Conservation (phyloP, 2,329 filamentous ascomycete species). For the Alternaria dauci region DNA sequence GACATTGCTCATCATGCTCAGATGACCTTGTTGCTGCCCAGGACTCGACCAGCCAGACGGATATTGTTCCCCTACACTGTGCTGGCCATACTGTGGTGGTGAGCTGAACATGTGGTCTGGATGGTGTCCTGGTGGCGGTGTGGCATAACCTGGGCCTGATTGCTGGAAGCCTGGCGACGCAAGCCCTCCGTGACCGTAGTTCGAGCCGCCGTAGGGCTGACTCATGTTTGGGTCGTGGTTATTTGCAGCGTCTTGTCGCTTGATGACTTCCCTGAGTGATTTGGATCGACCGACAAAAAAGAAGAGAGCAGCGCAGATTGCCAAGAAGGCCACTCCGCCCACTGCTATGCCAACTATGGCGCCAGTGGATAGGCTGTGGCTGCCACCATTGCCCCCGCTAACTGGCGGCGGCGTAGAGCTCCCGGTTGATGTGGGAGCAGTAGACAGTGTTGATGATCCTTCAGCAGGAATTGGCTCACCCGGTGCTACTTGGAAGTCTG, state of each 20-base stretch:
- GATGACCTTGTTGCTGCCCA: conserved; percentile 25
- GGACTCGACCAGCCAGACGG: conserved; percentile 34
- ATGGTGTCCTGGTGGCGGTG: conserved; percentile 18
- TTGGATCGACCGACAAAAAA: conserved; percentile 68
- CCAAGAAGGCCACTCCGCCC: conserved; percentile 68
- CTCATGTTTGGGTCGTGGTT: conserved; percentile 6
- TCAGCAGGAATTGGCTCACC: conserved; percentile 53
- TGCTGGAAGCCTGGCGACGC: conserved; percentile 11
- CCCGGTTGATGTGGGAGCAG: conserved; percentile 17
- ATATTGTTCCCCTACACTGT: conserved; percentile 34
- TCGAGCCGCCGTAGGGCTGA: conserved; percentile 6
- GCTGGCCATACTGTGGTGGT: conserved; percentile 36
- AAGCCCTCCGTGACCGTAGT: conserved; percentile 17
- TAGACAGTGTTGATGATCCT: conserved; percentile 29
- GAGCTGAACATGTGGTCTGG: conserved; percentile 23
- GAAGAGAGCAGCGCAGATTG: conserved; percentile 66
- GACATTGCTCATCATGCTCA: conserved; percentile 30
- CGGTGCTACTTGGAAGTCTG: conserved; percentile 47
- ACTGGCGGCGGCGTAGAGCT: conserved; percentile 10
- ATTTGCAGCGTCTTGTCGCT: conserved; percentile 10
- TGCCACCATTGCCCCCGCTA: neutral
- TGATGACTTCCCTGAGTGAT: conserved; percentile 37
- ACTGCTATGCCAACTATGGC: conserved; percentile 65
- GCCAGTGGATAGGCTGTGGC: conserved; percentile 45
- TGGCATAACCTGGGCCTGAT: conserved; percentile 9